Base-by-base conservation (phyloP, 2,329 filamentous ascomycete species). In the Fusarium illudens region DNA sequence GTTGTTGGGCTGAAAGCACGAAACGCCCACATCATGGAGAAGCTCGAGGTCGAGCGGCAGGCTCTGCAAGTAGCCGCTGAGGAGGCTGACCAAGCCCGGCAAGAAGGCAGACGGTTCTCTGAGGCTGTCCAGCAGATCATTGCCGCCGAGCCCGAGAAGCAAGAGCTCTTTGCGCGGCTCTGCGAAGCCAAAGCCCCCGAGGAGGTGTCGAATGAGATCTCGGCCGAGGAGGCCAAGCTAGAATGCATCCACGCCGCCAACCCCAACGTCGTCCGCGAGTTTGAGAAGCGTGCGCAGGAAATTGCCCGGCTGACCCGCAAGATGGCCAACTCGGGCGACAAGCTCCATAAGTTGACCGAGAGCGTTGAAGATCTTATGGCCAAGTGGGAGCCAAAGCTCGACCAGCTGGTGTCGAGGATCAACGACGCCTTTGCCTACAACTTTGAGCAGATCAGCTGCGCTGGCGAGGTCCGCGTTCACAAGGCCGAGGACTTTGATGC, bases 401-500 rank as follows among this genome's bases (percentile, higher is more conserved):
- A 98, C 70, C 84, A 83, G 20, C 85, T 99, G 3, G 86, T 97
- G 37, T 82, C 82, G 19, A 89, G 90, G 75, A 97, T 99, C 79
- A 97, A 93, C 76, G 89, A 93, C 50, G 94, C 94, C 0, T 99
- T 99, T 78, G 89, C 91, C 6, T 91, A 95, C 77, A 98, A 97
- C 74, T 98, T 99, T 77, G 89, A 93, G 74, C 91, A 95, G 77
- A 98, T 99, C 75, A 93, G 90, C 69, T 98, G 96, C 78, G 94
- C 94, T 6, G 96, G 96, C 33, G 92, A 98, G 79, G 94, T 99
- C 4, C 86, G 86, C 63, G 84, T 99, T 4, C 87, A 94, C 83
- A 98, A 98, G 78, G 92, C 94, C 70, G 91, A 93, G 20, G 93
- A 98, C 76, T 99, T 98, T 80, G 93, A 96, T 60, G 88, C 92